These are phyloP conservation scores for Incumbomyces lentus DNA, from an alignment of 2,329 filamentous ascomycete genomes.

Conservation along the genomic window DNA sequence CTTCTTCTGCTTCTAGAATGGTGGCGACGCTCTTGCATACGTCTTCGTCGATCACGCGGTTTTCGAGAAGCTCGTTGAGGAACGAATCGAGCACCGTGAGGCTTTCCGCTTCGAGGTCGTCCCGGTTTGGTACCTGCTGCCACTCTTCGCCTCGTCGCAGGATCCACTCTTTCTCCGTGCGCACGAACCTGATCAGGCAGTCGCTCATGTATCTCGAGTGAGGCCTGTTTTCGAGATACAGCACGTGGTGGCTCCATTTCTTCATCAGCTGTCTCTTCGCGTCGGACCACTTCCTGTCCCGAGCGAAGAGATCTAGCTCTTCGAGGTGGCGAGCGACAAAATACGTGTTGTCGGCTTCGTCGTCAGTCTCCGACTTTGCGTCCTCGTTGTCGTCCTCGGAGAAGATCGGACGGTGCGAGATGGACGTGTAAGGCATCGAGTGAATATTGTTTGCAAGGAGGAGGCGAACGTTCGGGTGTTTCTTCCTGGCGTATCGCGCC, in stretches of 20 bases:
- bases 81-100: constrained; percentile 12
- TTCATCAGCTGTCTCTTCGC: constrained; percentile 14
- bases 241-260: constrained; percentile 18
- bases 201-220: constrained; percentile 19
- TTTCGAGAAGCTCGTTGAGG: constrained; percentile 12
- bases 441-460: constrained; percentile 5
- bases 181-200: constrained; percentile 19
- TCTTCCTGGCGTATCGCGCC: constrained; percentile 10
- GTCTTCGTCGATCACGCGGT: constrained; percentile 12
- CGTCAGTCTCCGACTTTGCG: constrained; percentile 17
- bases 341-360: constrained; percentile 20
- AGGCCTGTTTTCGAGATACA: constrained; percentile 17
- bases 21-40: constrained; percentile 12
- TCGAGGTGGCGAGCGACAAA: constrained; percentile 17
- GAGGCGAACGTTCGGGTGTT: constrained; percentile 10
- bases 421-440: constrained; percentile 14
- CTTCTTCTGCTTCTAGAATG: neutral
- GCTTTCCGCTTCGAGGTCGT: constrained; percentile 10
- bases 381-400: constrained; percentile 13
- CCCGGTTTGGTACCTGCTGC: neutral
- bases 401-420: constrained; percentile 15
- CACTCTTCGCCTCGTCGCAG: neutral
- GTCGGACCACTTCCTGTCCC: constrained; percentile 12
- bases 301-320: constrained; percentile 12
- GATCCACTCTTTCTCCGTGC: constrained; percentile 16